Base-by-base conservation (phyloP, 495 filamentous ascomycete genomes). In the Cercophora scortea region DNA sequence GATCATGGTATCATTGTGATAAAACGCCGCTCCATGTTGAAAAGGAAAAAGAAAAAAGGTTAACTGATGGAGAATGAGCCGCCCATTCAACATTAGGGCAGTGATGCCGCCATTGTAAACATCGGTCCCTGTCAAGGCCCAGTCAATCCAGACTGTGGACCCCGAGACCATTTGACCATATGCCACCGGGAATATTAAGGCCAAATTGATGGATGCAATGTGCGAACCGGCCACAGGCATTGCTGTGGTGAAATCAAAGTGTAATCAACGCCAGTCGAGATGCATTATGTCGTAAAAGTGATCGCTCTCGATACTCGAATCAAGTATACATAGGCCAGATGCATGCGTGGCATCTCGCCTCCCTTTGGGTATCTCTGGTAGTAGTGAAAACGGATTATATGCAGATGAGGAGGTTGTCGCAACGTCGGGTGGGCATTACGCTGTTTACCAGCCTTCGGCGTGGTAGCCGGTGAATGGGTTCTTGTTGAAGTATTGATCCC, bases 381-480 rank as follows among this genome's bases (percentile, higher is more conserved):
- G 36, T 54, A 57, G 56, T 50, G 50, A 58, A 58, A 49, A 45
- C 43, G 50, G 41, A 46, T 43, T 62, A 61, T 68, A 58, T 68
- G 63, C 55, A 64, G 43, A 49, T 53, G 46, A n/a, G 15, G 42
- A 4, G 38, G 40, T 49, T 8, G 34, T 46, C 32, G 47, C 49
- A 7, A 25, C 25, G 25, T 25, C 25, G 25, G 25, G 5, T 25
- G 25, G 19, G 33, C 3, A 46, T 47, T 51, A 45, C 43, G 38
- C 47, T 54, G 47, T 64, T 64, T 72, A 81, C 78, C 78, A 81
- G 59, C 76, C 78, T 60, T 78, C 67, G 36, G 75, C 68, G 47
- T 79, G 73, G 63, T 77, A 79, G 54, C 75, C 74, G 38, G 68
- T 71, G 42, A 73, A 67, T 19, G 71, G 68, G 42, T 76, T 69